Base-by-base conservation (phyloP, 257 asterid genomes). In the Avicennia marina region DNA sequence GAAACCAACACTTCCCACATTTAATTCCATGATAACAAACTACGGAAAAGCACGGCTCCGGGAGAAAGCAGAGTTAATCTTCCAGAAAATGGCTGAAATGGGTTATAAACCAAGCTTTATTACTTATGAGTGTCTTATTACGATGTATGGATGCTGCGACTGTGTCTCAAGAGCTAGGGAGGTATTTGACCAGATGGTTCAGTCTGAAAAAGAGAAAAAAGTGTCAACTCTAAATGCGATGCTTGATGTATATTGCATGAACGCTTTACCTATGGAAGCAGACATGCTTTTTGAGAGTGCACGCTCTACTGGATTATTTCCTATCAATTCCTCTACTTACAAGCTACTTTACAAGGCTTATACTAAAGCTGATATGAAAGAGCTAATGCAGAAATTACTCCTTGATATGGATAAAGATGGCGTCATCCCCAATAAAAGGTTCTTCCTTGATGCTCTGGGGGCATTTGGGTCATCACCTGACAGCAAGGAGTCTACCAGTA, bases 11-110 rank as follows among this genome's bases (percentile, higher is more conserved):
- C 81, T 72, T 56, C 79, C 96, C 10, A 91, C 98, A 0, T 91
- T 91, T 62, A 81, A 91, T 72, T 91, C 98, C 45, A 91, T 91
- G 98, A 88, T 91, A 69, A 79, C 84, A 40, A 91, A 87, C 76
- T 91, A 91, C 20, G 98, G 98, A 51, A 91, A 75, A 78, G 98
- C 98, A 11, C 80, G 98, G 32, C 86, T 71, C 1, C 74, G 94
- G 71, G 96, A 83, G 64, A 87, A 79, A 60, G 94, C 96, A 0
- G 96, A 81, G 65, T 61, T 62, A 54, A 57, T 76, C 49, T 75
- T 70, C 53, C 63, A 79, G 74, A 81, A 75, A 64, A 85, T 91
- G 94, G 72, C 15, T 43, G 88, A 78, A 19, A 75, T 91, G 95
- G 96, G 91, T 11, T 91, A 79, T 65, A 76, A 57, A 17, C 98